phyloP scores from a whole-genome alignment of 164 flowering plant species.

The Pachysandra terminalis region DNA sequence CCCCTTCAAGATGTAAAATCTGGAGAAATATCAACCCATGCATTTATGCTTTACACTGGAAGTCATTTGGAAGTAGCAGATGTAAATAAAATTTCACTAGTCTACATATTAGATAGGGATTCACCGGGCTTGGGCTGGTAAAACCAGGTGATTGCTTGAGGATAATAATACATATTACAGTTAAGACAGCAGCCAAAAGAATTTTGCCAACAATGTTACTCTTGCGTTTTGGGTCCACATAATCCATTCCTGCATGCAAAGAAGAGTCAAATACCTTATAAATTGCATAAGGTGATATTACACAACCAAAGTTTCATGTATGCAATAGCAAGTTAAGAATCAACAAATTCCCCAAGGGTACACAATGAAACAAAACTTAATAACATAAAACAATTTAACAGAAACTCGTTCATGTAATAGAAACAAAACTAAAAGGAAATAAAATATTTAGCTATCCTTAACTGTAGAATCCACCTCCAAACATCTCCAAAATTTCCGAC shows the following conservation, averaged over 20 bases:
- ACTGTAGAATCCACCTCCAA: no score
- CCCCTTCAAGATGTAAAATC: no score
- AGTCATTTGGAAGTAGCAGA: neutral
- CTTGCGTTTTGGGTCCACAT: conserved; percentile 72
- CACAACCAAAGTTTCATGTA: neutral
- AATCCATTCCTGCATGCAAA: conserved; percentile 64
- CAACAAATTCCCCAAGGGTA: neutral
- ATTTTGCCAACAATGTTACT: conserved; percentile 57
- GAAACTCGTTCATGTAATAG: neutral
- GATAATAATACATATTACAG: conserved; percentile 66
- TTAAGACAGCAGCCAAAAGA: conserved; percentile 60
- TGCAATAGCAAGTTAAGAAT: neutral
- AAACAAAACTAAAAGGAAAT: no score
- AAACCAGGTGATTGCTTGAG: conserved; percentile 68
- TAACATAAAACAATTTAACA: no score
- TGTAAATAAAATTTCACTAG: neutral
- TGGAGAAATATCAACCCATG: neutral
- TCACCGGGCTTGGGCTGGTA: conserved; percentile 58
- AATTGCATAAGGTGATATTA: neutral
- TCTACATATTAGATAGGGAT: neutral
- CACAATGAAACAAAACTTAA: neutral
- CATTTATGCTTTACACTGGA: neutral
- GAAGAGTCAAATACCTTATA: neutral
- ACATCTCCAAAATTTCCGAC: no score
- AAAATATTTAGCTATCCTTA: no score